phyloP scores from a whole-genome alignment of 495 filamentous ascomycete genomes.

The Corynascus novoguineensis region DNA sequence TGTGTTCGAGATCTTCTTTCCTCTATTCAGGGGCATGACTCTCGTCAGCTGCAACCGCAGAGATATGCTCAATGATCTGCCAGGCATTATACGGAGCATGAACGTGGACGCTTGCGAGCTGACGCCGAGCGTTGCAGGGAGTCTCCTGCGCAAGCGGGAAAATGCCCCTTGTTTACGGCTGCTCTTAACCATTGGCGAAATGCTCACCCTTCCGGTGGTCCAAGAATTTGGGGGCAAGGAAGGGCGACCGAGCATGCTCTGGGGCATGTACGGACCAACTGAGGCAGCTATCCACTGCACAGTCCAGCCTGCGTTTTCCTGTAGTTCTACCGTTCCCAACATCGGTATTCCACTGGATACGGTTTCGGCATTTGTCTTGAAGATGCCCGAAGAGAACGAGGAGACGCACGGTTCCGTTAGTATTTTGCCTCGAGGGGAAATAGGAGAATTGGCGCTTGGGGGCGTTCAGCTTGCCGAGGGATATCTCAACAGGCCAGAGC shows the following conservation, averaged over 20 bases:
- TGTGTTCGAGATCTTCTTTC: slow-evolving; percentile 85
- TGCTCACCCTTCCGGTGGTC: slow-evolving; percentile 67
- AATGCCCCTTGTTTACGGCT: slow-evolving; percentile 57
- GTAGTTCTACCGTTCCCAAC: slow-evolving; percentile 50
- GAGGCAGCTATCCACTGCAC: slow-evolving; percentile 73
- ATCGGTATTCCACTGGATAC: slow-evolving; percentile 71
- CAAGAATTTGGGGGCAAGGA: slow-evolving; percentile 60
- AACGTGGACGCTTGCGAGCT: slow-evolving; percentile 75
- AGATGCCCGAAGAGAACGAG: slow-evolving; percentile 25
- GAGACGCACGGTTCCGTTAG: slow-evolving; percentile 30
- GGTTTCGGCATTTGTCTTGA: slow-evolving; percentile 67
- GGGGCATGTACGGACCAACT: slow-evolving; percentile 85
- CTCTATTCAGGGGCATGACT: slow-evolving; percentile 62
- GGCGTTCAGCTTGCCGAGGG: slow-evolving; percentile 71
- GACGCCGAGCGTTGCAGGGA: slow-evolving; percentile 73
- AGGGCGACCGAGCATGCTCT: slow-evolving; percentile 49
- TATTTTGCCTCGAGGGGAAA: slow-evolving; percentile 58
- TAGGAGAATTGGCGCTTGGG: slow-evolving; percentile 79
- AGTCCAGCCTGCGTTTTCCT: slow-evolving; percentile 33
- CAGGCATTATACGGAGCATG: slow-evolving; percentile 54
- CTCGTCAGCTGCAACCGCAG: slow-evolving; percentile 61
- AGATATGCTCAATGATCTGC: slow-evolving; percentile 64
- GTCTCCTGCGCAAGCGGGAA: slow-evolving; percentile 54
- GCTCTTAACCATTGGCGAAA: slow-evolving; percentile 80
- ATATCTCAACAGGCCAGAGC: slow-evolving; percentile 77